phyloP scores from a whole-genome alignment of 176 grass and related monocot species.

The Phyllostachys edulis region DNA sequence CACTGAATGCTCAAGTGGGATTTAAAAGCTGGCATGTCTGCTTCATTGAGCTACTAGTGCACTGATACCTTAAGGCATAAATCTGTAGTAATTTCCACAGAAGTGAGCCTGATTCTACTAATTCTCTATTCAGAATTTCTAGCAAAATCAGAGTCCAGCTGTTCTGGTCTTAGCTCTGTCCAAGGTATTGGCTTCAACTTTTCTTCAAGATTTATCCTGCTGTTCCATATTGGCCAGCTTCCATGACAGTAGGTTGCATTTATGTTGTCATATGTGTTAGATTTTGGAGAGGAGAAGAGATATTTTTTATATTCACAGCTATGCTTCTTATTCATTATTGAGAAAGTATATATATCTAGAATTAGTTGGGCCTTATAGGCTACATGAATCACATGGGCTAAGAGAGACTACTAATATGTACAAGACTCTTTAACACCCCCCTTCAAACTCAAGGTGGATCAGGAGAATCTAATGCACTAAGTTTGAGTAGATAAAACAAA shows the following conservation, averaged over 20 bases:
- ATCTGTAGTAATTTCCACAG: not conserved
- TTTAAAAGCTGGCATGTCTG: not conserved
- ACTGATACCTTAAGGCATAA: not conserved
- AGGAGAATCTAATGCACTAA: too few relatives aligned
- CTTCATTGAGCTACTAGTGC: slow-evolving; percentile 3
- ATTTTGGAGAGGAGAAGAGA: too few relatives aligned
- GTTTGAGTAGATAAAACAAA: too few relatives aligned
- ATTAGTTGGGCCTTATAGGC: too few relatives aligned
- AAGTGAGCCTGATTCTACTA: not conserved
- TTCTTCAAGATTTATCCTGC: not conserved
- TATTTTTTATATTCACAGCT: too few relatives aligned
- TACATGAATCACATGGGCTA: too few relatives aligned
- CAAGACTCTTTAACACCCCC: too few relatives aligned
- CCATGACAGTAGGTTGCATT: not conserved
- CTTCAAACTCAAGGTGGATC: too few relatives aligned
- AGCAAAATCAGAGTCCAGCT: not conserved
- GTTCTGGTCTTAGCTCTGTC: not conserved
- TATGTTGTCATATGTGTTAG: not conserved
- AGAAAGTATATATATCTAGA: too few relatives aligned
- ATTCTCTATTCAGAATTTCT: not conserved
- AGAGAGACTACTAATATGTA: too few relatives aligned
- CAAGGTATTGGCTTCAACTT: not conserved
- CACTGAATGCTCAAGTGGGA: not conserved
- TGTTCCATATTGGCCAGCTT: not conserved
- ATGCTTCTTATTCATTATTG: too few relatives aligned